Conservation (phyloP, 176 grass and related monocot genomes). For the Phyllostachys edulis region DNA sequence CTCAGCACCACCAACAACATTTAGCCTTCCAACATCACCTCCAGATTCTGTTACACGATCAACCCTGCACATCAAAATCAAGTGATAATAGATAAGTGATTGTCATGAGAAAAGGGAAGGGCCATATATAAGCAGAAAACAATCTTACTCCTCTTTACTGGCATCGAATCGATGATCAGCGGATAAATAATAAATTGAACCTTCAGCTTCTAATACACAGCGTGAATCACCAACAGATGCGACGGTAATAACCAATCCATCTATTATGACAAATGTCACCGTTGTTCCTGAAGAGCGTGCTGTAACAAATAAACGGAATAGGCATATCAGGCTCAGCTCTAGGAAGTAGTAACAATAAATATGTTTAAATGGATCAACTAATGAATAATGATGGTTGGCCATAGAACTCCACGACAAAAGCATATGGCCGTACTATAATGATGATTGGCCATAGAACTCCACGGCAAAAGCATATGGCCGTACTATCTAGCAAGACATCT, state of each 20-base stretch:
- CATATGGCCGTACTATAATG: background rate
- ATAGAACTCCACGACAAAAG: constrained; percentile 11
- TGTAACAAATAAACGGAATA: constrained; percentile 40
- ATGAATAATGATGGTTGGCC: background rate
- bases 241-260: constrained; percentile 69
- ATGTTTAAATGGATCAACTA: background rate
- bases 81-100: constrained; percentile 22
- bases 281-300: constrained; percentile 86
- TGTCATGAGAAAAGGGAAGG: constrained; percentile 15
- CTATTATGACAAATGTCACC: constrained; percentile 94
- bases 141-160: constrained; percentile 88
- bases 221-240: constrained; percentile 96
- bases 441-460: too few species aligned
- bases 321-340: constrained; percentile 2
- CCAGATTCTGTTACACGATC: constrained; percentile 85
- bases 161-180: constrained; percentile 84
- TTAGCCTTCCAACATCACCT: constrained; percentile 89
- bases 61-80: constrained; percentile 59
- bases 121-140: constrained; percentile 3
- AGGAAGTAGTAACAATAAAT: background rate
- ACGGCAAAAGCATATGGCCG: background rate
- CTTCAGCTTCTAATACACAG: constrained; percentile 87
- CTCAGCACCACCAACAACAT: constrained; percentile 79
- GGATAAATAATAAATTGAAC: constrained; percentile 77
- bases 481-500: background rate